These are phyloP conservation scores for Pichia sp. DNA, from an alignment of 1,139 yeast species.

Conservation along the genomic window DNA sequence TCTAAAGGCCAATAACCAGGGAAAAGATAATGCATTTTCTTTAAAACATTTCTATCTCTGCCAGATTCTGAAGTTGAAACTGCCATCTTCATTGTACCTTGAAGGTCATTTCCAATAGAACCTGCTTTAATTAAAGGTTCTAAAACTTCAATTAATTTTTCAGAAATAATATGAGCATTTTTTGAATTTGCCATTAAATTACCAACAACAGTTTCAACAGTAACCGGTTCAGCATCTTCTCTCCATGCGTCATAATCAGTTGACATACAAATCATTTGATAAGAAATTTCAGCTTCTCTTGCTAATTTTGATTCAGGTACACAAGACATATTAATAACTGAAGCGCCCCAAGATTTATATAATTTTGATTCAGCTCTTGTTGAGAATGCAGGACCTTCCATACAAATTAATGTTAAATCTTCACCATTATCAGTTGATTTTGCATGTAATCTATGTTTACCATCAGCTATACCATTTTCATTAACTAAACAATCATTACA, in stretches of 20 bases:
- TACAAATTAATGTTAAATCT: constrained; percentile 82
- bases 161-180: constrained; percentile 78
- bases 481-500: constrained; percentile 44
- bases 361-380: constrained; percentile 94
- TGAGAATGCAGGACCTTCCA: constrained; percentile 99
- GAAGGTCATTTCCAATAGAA: constrained; percentile 59
- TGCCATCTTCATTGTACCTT: constrained; percentile 73
- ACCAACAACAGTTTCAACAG: constrained; percentile 92
- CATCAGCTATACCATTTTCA: constrained; percentile 28
- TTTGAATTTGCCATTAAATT: constrained; percentile 82
- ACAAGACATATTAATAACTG: constrained; percentile 93
- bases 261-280: constrained; percentile 98
- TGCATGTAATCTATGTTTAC: constrained; percentile 42
- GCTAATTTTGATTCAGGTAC: constrained; percentile 95
- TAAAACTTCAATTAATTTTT: constrained; percentile 57
- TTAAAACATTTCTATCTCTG: constrained; percentile 63
- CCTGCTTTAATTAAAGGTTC: constrained; percentile 57
- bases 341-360: constrained; percentile 88
- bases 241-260: constrained; percentile 99
- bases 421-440: constrained; percentile 45
- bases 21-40: constrained; percentile 78
- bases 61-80: constrained; percentile 78
- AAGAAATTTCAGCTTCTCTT: constrained; percentile 92
- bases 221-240: constrained; percentile 89
- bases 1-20: constrained; percentile 81